Conservation (phyloP, 75 land plant species). For the Cupressus sempervirens region DNA sequence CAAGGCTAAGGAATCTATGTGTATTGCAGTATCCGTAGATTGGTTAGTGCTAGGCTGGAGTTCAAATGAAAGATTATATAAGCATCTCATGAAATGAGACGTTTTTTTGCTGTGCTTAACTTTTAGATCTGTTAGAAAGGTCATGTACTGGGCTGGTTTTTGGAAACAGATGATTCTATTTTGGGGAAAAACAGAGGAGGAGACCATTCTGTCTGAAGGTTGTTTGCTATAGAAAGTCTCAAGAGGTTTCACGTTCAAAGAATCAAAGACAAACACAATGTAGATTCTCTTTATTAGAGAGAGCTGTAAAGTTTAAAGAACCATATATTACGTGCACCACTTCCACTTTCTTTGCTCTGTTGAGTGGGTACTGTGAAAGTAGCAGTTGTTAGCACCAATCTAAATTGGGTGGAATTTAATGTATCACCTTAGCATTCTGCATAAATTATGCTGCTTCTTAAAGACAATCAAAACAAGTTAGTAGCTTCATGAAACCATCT, state of each 20-base stretch:
- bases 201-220: neutral
- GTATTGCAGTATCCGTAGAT: neutral
- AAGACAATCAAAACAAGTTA: neutral
- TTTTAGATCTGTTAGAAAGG: neutral
- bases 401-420: neutral
- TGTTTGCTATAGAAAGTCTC: neutral
- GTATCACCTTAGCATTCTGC: neutral
- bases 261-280: neutral
- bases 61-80: neutral
- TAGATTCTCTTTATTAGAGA: neutral
- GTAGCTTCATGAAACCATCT: neutral
- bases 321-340: neutral
- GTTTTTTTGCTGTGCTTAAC: neutral
- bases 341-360: neutral
- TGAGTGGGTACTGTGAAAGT: neutral
- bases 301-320: neutral
- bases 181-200: neutral
- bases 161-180: constrained; percentile 1
- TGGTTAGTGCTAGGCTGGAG: constrained; percentile 1
- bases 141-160: constrained; percentile 7
- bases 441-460: neutral
- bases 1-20: constrained; percentile 4
- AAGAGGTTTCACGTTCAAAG: neutral
- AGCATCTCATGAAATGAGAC: constrained; percentile 9
- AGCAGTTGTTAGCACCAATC: neutral